Evolutionary conservation across 2,329 filamentous ascomycete genomes (phyloP).

Genomic region (Lecanicillium sp.): DNA sequence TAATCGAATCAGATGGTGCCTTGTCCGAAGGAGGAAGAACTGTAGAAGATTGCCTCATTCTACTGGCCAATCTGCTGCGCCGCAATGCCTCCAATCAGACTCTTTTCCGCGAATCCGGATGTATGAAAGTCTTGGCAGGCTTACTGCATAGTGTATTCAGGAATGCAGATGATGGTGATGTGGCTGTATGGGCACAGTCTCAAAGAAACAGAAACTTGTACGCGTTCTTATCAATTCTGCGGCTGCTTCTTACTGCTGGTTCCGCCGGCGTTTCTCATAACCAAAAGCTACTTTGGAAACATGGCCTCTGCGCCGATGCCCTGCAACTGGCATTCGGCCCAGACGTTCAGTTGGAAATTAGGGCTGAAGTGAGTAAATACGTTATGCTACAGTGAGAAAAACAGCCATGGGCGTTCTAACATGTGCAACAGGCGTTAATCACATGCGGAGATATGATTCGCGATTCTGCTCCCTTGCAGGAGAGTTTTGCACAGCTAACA

Average conservation of each 20-base stretch:
- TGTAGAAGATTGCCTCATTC: conserved; percentile 87
- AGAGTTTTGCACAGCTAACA: conserved; percentile 81
- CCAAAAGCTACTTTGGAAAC: conserved; percentile 78
- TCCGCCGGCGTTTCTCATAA: conserved; percentile 76
- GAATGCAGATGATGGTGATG: conserved; percentile 48
- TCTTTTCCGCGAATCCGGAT: conserved; percentile 85
- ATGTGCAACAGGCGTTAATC: conserved; percentile 57
- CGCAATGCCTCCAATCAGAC: conserved; percentile 90
- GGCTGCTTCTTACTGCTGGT: conserved; percentile 78
- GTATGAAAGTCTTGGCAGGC: conserved; percentile 63
- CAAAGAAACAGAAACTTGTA: conserved; percentile 88
- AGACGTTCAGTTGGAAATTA: conserved; percentile 67
- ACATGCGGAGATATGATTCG: conserved; percentile 86
- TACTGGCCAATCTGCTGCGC: conserved; percentile 82
- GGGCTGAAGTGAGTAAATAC: conserved; percentile 59
- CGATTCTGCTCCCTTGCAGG: conserved; percentile 73
- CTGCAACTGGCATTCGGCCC: conserved; percentile 77
- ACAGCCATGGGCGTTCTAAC: conserved; percentile 13
- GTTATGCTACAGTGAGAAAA: conserved; percentile 6
- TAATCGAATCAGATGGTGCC: conserved; percentile 77
- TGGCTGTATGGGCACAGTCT: conserved; percentile 67
- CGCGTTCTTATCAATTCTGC: conserved; percentile 78
- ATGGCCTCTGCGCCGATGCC: conserved; percentile 71
- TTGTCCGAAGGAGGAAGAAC: conserved; percentile 76
- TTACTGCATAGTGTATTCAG: conserved; percentile 58